These are phyloP conservation scores for Emericellopsis cladophorae DNA, from an alignment of 2,329 filamentous ascomycete species.

Conservation along the genomic window DNA sequence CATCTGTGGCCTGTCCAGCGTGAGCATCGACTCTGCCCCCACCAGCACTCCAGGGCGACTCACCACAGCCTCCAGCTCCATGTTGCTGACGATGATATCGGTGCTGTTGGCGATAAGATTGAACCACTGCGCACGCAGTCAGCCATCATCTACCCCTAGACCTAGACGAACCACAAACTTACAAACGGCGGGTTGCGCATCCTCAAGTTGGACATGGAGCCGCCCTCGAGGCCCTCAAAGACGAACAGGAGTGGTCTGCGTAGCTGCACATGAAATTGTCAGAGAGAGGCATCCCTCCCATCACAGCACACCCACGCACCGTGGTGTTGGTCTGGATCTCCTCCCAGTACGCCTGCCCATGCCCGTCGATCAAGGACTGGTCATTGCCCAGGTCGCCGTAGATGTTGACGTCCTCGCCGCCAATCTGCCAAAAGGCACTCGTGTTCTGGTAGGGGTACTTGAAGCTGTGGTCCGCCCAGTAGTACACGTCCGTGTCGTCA, in stretches of 20 bases:
- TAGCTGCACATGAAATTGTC: conserved; percentile 17
- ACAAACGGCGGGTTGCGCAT: conserved; percentile 40
- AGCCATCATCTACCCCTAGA: conserved; percentile 9
- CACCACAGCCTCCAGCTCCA: conserved; percentile 21
- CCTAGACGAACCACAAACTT: conserved; percentile 1
- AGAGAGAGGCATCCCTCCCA: conserved; percentile 43
- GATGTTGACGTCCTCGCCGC: conserved; percentile 38
- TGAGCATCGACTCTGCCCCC: background rate
- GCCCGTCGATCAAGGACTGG: conserved; percentile 39
- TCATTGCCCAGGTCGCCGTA: conserved; percentile 36
- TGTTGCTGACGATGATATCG: conserved; percentile 50
- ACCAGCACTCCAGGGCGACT: background rate
- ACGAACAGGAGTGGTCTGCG: conserved; percentile 46
- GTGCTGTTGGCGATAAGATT: conserved; percentile 54
- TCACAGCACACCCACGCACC: conserved; percentile 43
- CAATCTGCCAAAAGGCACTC: conserved; percentile 24
- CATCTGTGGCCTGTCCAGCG: conserved; percentile 27
- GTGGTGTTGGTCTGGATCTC: conserved; percentile 42
- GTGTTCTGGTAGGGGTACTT: conserved; percentile 53
- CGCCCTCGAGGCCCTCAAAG: conserved; percentile 41
- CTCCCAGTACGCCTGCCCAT: conserved; percentile 54
- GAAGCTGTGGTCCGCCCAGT: conserved; percentile 55
- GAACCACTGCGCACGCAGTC: conserved; percentile 13
- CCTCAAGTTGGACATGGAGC: conserved; percentile 45
- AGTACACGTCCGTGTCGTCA: conserved; percentile 48